Evolutionary conservation across 352 stramenopile genomes (phyloP), one percentile per base, ranked within the genome.

Genomic region (Phytophthora rubi): DNA sequence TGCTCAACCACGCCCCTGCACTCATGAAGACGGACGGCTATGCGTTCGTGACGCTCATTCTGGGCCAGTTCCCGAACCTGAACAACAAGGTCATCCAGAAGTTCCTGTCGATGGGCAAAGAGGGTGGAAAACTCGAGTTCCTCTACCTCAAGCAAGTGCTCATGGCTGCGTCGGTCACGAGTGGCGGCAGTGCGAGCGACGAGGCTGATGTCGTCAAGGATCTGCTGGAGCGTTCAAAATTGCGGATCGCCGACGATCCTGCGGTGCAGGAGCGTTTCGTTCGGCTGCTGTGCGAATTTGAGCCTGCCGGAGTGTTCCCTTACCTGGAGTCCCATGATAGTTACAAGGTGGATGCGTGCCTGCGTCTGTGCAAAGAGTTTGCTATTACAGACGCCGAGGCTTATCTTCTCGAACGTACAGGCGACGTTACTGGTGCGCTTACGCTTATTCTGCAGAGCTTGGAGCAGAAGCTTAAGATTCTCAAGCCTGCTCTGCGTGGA

Each of bases 391-490:
- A 97, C 35, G 89, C 89, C 1, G 86, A 97, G 69, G 94, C 94
- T 4, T 98, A 98, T 72, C 68, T 99, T 53, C 79, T 98, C 6
- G 96, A 99, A 63, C 82, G 91, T 33, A 98, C 93, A 53, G 96
- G 94, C 32, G 94, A 98, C 73, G 94, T 98, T 3, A 97, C 85
- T n/a, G 93, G 93, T 44, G 94, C 93, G 9, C 75, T 99, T 12
- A 94, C 92, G 44, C 74, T 98, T 9, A 98, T 98, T 70, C 70
- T 99, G 15, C 81, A 97, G 71, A 98, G 86, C 28, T 72, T 99
- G 45, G 93, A 98, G 61, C 91, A 95, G 68, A 93, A 97, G 59
- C 85, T 98, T 49, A 97, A 98, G 79, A 89, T 91, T 30, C 71
- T 98, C 10, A 96, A 96, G 62, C 86, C 83, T 21, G 89, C 92